A percentile compares a stretch with the other conserved stretches of the same genome.
phyloP scores from a whole-genome alignment of 495 filamentous ascomycete species.

The Cryomyces antarcticus region DNA sequence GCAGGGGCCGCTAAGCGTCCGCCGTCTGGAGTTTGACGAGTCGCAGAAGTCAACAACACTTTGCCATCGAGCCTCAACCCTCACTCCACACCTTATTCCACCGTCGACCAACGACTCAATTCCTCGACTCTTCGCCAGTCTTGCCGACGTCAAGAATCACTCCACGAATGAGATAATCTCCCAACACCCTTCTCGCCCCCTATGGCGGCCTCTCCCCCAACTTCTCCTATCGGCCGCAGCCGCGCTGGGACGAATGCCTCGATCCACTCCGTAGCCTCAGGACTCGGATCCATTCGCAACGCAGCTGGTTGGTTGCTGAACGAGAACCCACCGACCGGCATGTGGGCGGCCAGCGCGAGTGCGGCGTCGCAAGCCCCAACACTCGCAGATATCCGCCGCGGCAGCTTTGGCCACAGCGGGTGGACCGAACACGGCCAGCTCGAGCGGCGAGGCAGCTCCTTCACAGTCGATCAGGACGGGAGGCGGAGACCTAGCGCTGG shows the following conservation, averaged over 20 bases:
- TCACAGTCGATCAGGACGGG: too few relatives aligned
- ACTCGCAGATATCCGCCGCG: conserved; percentile 21
- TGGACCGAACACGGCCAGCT: conserved; percentile 20
- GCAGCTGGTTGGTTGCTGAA: conserved; percentile 27
- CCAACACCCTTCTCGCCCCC: too few relatives aligned
- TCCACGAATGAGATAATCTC: too few relatives aligned
- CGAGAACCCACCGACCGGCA: conserved; percentile 27
- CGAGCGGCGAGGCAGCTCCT: conserved; percentile 2
- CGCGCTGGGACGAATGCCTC: conserved; percentile 13
- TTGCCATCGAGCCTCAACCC: too few relatives aligned
- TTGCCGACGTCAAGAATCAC: too few relatives aligned
- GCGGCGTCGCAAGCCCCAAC: conserved; percentile 22
- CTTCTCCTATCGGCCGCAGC: neutral
- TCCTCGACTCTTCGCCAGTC: too few relatives aligned
- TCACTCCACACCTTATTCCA: too few relatives aligned
- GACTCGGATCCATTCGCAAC: conserved; percentile 19
- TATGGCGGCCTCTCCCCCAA: neutral
- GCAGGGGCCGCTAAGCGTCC: too few relatives aligned
- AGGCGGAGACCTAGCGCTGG: too few relatives aligned
- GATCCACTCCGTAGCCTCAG: conserved; percentile 8
- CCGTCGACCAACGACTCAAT: too few relatives aligned
- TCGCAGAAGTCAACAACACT: too few relatives aligned
- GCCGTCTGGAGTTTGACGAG: too few relatives aligned
- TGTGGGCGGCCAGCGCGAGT: conserved; percentile 30
- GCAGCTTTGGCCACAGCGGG: conserved; percentile 19